phyloP scores from a whole-genome alignment of 2,329 filamentous ascomycete genomes.

The Xylariaceae sp. region DNA sequence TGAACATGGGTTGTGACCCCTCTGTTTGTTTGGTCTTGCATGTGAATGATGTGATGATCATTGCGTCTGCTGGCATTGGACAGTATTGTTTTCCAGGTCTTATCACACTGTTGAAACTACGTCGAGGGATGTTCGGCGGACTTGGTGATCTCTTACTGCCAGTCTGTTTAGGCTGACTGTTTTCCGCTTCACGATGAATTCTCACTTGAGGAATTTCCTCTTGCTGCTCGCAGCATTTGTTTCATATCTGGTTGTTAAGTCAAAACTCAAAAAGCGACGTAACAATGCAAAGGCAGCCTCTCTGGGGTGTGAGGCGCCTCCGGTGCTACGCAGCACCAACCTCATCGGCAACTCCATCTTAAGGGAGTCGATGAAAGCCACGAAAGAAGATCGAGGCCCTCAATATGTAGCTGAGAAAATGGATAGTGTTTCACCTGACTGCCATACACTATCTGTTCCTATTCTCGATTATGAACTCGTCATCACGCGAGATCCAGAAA shows the following conservation, averaged over 20 bases:
- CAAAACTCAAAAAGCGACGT: slow-evolving; percentile 22
- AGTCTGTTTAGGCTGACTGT: background rate
- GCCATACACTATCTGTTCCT: slow-evolving; percentile 33
- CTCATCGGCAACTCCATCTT: slow-evolving; percentile 30
- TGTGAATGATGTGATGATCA: too few relatives aligned
- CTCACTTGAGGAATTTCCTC: slow-evolving; percentile 7
- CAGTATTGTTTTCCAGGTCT: too few relatives aligned
- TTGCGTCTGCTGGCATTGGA: too few relatives aligned
- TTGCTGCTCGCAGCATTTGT: slow-evolving; percentile 16
- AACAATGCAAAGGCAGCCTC: slow-evolving; percentile 26
- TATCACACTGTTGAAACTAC: background rate
- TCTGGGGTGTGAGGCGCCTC: slow-evolving; percentile 30
- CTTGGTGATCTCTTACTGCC: background rate
- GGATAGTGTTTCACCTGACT: slow-evolving; percentile 24
- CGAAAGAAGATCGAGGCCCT: slow-evolving; percentile 32
- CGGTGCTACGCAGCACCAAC: slow-evolving; percentile 29
- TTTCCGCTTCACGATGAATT: too few relatives aligned
- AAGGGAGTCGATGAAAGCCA: slow-evolving; percentile 31
- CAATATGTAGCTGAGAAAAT: slow-evolving; percentile 31
- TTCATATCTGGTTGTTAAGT: slow-evolving; percentile 23
- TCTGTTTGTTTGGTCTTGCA: too few relatives aligned
- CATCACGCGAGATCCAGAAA: slow-evolving; percentile 34
- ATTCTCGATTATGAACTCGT: slow-evolving; percentile 36
- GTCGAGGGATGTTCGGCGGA: background rate
- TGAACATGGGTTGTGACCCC: too few relatives aligned